Conservation (phyloP, 768 basidiomycete species). For the Lactarius tabidus region DNA sequence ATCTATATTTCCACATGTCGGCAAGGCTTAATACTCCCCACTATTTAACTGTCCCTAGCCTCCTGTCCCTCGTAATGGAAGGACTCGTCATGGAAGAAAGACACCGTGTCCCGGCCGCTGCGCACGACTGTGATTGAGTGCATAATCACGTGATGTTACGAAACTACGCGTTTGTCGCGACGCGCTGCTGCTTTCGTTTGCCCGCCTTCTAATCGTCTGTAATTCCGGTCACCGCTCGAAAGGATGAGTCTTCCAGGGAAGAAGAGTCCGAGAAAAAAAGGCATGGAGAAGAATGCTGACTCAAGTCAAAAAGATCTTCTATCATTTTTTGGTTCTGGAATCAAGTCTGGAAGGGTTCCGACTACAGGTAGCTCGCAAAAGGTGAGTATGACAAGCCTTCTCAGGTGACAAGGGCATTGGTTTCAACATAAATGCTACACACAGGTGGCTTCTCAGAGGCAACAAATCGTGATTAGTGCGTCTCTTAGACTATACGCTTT, state of each 20-base stretch:
- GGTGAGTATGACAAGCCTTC: not conserved
- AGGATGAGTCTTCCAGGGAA: slow-evolving; percentile 12
- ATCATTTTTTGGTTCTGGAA: slow-evolving; percentile 17
- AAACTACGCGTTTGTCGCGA: not conserved
- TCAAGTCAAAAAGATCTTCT: slow-evolving; percentile 13
- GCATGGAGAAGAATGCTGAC: not conserved
- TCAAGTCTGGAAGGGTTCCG: slow-evolving; percentile 4
- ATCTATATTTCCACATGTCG: no score
- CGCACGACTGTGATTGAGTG: no score
- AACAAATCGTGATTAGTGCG: slow-evolving; percentile 15
- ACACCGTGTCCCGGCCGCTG: no score
- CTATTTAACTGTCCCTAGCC: no score
- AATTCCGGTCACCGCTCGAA: not conserved
- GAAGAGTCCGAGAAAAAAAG: slow-evolving; percentile 15
- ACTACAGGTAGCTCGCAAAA: slow-evolving; percentile 2
- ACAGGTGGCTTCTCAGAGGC: slow-evolving; percentile 3
- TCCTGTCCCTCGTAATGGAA: no score
- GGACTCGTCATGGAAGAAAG: no score
- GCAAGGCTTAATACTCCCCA: no score
- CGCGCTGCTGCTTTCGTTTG: not conserved
- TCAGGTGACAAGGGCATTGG: not conserved
- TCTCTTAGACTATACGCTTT: not conserved
- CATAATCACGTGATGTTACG: not conserved
- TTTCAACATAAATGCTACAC: not conserved
- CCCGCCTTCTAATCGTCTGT: not conserved